A percentile compares a stretch with the other conserved stretches of the same genome.
These are phyloP conservation scores for Populus davidiana DNA, from an alignment of 345 rosid species.

Conservation along the genomic window DNA sequence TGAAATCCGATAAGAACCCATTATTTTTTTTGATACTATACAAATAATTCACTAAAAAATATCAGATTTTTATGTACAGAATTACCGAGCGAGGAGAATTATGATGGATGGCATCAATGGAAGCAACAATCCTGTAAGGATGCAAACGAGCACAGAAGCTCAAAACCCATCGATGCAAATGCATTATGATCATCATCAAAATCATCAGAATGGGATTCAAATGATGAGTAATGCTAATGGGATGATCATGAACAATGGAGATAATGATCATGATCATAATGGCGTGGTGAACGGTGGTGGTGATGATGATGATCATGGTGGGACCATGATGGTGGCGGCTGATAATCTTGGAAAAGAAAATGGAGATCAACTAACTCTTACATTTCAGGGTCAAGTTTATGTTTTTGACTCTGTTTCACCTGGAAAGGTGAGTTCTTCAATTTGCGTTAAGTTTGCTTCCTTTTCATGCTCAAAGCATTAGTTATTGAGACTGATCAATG, in stretches of 20 bases:
- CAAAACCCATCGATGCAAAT: conserved; percentile 38
- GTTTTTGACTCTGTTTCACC: conserved; percentile 19
- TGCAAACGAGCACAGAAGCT: conserved; percentile 39
- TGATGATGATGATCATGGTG: neutral
- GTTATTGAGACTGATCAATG: neutral
- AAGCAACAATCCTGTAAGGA: conserved; percentile 22
- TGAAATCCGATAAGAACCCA: neutral
- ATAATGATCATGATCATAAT: conserved; percentile 28
- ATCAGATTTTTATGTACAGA: neutral
- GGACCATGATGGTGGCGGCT: neutral
- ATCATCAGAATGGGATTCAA: conserved; percentile 34
- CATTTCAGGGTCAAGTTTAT: conserved; percentile 28
- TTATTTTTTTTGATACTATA: neutral
- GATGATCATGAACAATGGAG: conserved; percentile 36
- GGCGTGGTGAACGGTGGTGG: conserved; percentile 33
- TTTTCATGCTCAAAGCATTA: neutral
- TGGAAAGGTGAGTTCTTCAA: conserved; percentile 5
- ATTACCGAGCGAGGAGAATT: neutral
- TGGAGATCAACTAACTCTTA: conserved; percentile 21
- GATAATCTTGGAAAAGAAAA: conserved; percentile 8
- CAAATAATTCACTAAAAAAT: neutral
- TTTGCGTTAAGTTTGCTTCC: neutral
- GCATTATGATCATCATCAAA: conserved; percentile 31
- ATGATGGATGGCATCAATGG: conserved; percentile 48
- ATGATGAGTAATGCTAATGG: conserved; percentile 39